Base-by-base conservation (phyloP, 2,329 filamentous ascomycete species). In the Pseudogymnoascus sp. region DNA sequence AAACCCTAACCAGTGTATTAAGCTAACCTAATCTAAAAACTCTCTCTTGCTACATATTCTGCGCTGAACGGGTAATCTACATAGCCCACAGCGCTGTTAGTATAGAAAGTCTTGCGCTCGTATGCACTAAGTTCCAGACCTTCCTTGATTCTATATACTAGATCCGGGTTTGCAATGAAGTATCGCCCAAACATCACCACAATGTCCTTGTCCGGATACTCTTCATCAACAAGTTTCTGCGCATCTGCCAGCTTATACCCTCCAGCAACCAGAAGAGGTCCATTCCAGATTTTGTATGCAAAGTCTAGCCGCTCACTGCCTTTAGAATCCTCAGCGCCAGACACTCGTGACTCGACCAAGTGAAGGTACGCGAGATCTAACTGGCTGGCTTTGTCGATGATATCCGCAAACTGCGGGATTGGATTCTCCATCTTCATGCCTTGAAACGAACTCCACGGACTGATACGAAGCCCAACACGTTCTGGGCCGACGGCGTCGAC, bases 361-460 rank as follows among this genome's bases (percentile, higher is more conserved):
- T 78, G 80, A 16, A 84, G 76, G 62, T 84, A 84, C 3, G 78
- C 78, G 12, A 84, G n/a, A 72, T 65, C 8, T 68, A 79, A 76
- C 65, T 75, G 70, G 36, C 72, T 68, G 66, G 77, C 79, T 67
- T 79, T 74, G 23, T 69, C 67, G 63, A 75, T 75, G 1, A 77
- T 77, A 62, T 76, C 73, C 25, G 75, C 76, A 59, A 64, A 60
- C 58, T 60, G 35, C 5, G 38, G 28, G n/a, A 35, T 28, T 42
- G 58, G 39, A 66, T 79, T 77, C 9, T 74, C 72, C 52, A 58
- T 58, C 12, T 30, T n/a, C 84, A 88, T 85, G 38, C 79, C 80
- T 64, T 88, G 82, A 73, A 84, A 88, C 22, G 25, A 33, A 12
- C 25, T 58, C 75, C 80, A 88, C 0, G 86, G 87, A 2, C 78